phyloP scores from a whole-genome alignment of 2,329 filamentous ascomycete genomes.

The Ceratocystis eucalypticola region DNA sequence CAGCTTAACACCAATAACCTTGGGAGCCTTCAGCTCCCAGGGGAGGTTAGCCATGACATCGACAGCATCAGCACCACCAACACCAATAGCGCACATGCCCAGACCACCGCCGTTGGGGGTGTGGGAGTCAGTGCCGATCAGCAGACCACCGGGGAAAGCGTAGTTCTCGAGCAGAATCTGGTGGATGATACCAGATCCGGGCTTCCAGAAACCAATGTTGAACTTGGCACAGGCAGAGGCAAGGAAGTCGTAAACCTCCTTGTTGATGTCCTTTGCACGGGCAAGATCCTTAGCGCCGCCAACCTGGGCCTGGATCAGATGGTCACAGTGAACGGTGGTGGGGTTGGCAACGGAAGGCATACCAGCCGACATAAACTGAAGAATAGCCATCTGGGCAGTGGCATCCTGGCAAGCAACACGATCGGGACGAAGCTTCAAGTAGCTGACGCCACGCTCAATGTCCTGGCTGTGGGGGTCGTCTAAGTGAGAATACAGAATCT shows the following conservation, averaged over 20 bases:
- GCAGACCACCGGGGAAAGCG: constrained; percentile 92
- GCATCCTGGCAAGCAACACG: constrained; percentile 99
- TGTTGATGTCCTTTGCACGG: constrained; percentile 86
- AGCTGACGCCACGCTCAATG: constrained; percentile 87
- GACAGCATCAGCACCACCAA: constrained; percentile 94
- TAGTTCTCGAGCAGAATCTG: constrained; percentile 99
- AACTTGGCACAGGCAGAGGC: constrained; percentile 92
- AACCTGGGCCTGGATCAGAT: constrained; percentile 95
- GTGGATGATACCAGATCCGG: constrained; percentile 97
- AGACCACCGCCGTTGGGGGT: constrained; percentile 95
- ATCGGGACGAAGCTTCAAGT: constrained; percentile 92
- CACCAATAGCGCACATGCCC: constrained; percentile 87
- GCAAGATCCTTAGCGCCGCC: constrained; percentile 89
- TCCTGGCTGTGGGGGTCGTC: constrained; percentile 94
- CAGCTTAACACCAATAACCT: constrained; percentile 90
- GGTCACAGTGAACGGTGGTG: constrained; percentile 93
- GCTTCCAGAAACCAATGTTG: constrained; percentile 99
- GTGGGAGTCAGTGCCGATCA: constrained; percentile 97
- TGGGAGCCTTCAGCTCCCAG: constrained; percentile 97
- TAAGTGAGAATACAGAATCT: constrained; percentile 97
- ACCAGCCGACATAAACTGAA: constrained; percentile 99
- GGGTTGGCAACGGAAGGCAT: constrained; percentile 93
- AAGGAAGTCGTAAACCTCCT: constrained; percentile 98
- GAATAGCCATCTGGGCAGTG: constrained; percentile 97
- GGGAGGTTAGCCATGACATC: constrained; percentile 96